Conservation (phyloP, 306 rosid genomes). For the Medicago arabica region DNA sequence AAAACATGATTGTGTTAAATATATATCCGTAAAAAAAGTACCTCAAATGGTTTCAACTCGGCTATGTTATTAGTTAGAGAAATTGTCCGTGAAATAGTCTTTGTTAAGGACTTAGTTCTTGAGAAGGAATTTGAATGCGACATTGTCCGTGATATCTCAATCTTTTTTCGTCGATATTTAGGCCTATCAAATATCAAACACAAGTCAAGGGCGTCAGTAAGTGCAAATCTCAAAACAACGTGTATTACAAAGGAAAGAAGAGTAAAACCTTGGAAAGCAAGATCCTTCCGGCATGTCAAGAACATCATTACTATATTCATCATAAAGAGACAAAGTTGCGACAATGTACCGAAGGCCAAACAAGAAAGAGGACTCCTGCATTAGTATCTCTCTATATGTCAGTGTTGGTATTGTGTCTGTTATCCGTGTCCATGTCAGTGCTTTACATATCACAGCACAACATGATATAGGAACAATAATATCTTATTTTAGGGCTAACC, state of each 20-base stretch:
- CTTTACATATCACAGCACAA: background rate
- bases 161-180: constrained; percentile 59
- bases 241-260: constrained; percentile 18
- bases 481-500: constrained; percentile 45
- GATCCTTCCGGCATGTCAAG: constrained; percentile 91
- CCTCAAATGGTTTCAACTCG: constrained; percentile 86
- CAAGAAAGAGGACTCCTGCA: constrained; percentile 82
- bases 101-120: constrained; percentile 49
- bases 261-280: constrained; percentile 82
- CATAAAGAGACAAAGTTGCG: constrained; percentile 78
- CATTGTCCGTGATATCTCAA: constrained; percentile 5
- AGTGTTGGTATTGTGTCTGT: background rate
- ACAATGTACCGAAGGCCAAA: constrained; percentile 70
- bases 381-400: background rate
- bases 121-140: constrained; percentile 55
- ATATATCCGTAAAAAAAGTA: constrained; percentile 22
- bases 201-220: constrained; percentile 2
- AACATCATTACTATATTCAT: constrained; percentile 88
- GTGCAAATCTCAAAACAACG: background rate
- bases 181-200: constrained; percentile 56
- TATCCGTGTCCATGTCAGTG: background rate
- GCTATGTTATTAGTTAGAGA: constrained; percentile 59
- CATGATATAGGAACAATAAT: background rate
- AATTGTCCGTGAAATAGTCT: constrained; percentile 48
- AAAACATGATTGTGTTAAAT: background rate